Percentiles rank a stretch among this genome's conserved stretches.
Evolutionary conservation across 2,329 filamentous ascomycete species (phyloP).

Genomic region (Fusarium sp.): DNA sequence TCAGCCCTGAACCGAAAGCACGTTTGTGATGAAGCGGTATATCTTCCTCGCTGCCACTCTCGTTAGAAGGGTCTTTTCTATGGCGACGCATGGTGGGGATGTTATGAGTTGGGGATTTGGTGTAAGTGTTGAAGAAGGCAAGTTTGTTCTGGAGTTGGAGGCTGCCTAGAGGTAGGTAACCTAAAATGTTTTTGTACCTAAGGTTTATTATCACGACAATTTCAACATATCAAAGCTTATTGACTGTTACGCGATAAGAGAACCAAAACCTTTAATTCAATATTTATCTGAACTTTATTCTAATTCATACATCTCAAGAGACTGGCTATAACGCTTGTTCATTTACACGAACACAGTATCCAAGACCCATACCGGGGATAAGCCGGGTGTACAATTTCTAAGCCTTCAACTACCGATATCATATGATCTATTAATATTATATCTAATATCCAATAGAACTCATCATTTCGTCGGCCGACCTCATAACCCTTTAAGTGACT

Average conservation of each 20-base stretch:
- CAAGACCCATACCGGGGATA: no score
- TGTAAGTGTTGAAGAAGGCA: constrained; percentile 10
- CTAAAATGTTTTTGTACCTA: constrained; percentile 11
- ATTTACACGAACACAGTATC: no score
- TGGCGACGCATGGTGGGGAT: constrained; percentile 47
- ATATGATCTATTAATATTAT: background rate
- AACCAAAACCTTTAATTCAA: background rate
- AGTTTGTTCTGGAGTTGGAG: constrained; percentile 2
- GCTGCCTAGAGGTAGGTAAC: background rate
- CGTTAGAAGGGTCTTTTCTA: constrained; percentile 44
- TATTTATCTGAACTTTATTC: background rate
- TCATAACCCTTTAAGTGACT: background rate
- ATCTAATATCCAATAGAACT: background rate
- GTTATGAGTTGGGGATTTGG: background rate
- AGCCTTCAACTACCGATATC: no score
- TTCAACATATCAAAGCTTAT: background rate
- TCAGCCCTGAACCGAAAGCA: constrained; percentile 69
- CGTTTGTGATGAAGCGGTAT: constrained; percentile 66
- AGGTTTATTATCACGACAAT: background rate
- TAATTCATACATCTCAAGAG: no score
- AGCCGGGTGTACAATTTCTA: no score
- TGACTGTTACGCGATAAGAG: background rate
- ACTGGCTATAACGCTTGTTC: no score
- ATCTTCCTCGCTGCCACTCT: constrained; percentile 57
- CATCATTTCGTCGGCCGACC: constrained; percentile 19